A percentile compares a stretch with the other conserved stretches of the same genome.
Conservation (phyloP, 2,329 filamentous ascomycete species). For the Arthroderma sp. region DNA sequence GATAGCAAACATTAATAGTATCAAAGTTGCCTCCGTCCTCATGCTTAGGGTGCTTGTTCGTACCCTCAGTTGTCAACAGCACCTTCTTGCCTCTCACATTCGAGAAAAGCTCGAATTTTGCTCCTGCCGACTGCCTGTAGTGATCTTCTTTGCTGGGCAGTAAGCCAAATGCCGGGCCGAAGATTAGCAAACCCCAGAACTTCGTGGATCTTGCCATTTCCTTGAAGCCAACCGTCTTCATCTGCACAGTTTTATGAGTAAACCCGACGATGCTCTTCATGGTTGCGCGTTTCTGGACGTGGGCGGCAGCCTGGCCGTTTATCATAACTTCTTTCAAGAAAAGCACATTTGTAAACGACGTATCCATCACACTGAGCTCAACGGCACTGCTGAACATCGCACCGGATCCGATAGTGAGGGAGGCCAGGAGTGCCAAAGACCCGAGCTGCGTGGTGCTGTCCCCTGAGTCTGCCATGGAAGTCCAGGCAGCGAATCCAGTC, state of each 20-base stretch:
- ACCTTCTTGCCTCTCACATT: slow-evolving; percentile 3
- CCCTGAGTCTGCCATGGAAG: slow-evolving; percentile 2
- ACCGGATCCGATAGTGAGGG: slow-evolving; percentile 6
- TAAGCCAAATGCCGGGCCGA: slow-evolving; percentile 5
- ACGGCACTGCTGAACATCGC: slow-evolving; percentile 8
- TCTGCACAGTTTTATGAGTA: slow-evolving; percentile 5
- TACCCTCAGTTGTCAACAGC: slow-evolving; percentile 3
- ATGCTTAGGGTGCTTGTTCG: slow-evolving; percentile 1
- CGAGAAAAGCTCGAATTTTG: slow-evolving; percentile 3
- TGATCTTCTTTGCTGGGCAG: slow-evolving; percentile 5
- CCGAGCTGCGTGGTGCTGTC: slow-evolving; percentile 6
- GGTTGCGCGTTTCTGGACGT: slow-evolving; percentile 7
- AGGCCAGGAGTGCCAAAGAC: slow-evolving; percentile 5
- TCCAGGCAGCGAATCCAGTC: slow-evolving; percentile 6
- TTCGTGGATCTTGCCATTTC: slow-evolving; percentile 5
- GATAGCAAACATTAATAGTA: slow-evolving; percentile 3
- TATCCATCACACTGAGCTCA: slow-evolving; percentile 7
- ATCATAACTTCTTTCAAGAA: slow-evolving; percentile 7
- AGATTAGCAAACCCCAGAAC: slow-evolving; percentile 5
- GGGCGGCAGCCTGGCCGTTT: slow-evolving; percentile 5
- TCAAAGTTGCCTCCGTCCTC: slow-evolving; percentile 3
- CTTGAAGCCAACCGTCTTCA: slow-evolving; percentile 4
- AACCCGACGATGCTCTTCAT: slow-evolving; percentile 7
- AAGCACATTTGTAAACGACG: slow-evolving; percentile 6
- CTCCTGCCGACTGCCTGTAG: slow-evolving; percentile 5